phyloP scores from a whole-genome alignment of 108 stramenopile genomes.

The Chaetoceros tenuissimus region DNA sequence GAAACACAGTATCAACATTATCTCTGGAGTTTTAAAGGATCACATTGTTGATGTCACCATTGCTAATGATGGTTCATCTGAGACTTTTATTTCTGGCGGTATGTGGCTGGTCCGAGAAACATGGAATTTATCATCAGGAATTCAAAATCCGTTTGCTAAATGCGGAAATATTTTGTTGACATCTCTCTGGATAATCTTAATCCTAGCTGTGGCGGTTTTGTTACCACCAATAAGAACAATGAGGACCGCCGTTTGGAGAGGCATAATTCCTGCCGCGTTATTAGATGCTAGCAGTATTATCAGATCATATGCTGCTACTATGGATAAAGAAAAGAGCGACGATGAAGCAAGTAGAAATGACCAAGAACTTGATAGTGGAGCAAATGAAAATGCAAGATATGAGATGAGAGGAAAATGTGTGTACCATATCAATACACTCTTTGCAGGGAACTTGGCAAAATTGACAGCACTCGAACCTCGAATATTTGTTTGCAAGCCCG shows the following conservation, averaged over 20 bases:
- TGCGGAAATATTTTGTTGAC: not conserved
- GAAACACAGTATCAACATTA: too few species aligned
- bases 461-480: conserved; percentile 6
- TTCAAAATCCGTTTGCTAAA: conserved; percentile 3
- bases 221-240: too few species aligned
- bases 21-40: too few species aligned
- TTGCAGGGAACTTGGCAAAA: conserved; percentile 7
- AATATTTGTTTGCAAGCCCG: not conserved
- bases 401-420: not conserved
- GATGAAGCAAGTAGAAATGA: not conserved
- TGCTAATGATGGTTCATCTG: too few species aligned
- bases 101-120: conserved; percentile 1
- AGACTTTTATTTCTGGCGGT: too few species aligned
- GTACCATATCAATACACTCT: not conserved
- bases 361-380: not conserved
- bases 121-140: not conserved
- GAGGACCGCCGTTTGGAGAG: too few species aligned
- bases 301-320: too few species aligned
- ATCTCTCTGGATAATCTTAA: not conserved
- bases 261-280: too few species aligned
- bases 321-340: not conserved
- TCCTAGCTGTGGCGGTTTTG: not conserved
- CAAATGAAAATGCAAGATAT: not conserved
- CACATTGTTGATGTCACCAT: too few species aligned
- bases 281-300: too few species aligned